Evolutionary conservation across 1,284 basidiomycete species (phyloP).

Genomic region (Erythrobasidium hasegawianum): DNA sequence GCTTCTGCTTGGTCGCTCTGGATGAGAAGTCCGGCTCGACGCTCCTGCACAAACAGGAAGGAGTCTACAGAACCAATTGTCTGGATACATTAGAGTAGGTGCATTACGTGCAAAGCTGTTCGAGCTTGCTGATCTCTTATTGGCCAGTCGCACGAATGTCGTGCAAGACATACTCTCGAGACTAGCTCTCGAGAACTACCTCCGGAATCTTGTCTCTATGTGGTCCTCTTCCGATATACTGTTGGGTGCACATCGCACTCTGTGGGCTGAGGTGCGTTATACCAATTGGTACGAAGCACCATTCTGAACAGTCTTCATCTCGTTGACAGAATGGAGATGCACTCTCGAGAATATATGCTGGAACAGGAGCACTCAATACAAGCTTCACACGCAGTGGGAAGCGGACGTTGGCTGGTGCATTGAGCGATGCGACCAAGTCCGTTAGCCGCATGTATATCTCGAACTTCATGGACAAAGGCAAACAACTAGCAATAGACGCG

Average conservation of each 20-base stretch:
- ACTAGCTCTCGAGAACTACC: constrained; percentile 60
- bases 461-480: constrained; percentile 93
- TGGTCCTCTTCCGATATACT: constrained; percentile 56
- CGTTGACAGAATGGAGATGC: constrained; percentile 40
- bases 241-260: constrained; percentile 81
- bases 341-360: constrained; percentile 76
- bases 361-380: constrained; percentile 93
- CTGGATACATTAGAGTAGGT: constrained; percentile 71
- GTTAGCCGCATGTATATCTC: constrained; percentile 90
- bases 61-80: constrained; percentile 91
- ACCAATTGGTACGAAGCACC: background rate
- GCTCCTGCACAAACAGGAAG: constrained; percentile 75
- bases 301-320: background rate
- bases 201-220: constrained; percentile 39
- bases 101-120: background rate
- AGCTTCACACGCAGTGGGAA: constrained; percentile 92
- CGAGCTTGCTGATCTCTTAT: constrained; percentile 1
- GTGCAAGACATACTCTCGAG: constrained; percentile 84
- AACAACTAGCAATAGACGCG: constrained; percentile 92
- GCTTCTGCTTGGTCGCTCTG: constrained; percentile 63
- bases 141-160: constrained; percentile 77
- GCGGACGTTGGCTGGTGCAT: constrained; percentile 77
- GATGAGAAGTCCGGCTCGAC: constrained; percentile 61
- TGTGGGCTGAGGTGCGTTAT: constrained; percentile 76
- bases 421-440: constrained; percentile 95